Conservation (phyloP, 1,139 yeast species). For the Wickerhamomyces sp. region DNA sequence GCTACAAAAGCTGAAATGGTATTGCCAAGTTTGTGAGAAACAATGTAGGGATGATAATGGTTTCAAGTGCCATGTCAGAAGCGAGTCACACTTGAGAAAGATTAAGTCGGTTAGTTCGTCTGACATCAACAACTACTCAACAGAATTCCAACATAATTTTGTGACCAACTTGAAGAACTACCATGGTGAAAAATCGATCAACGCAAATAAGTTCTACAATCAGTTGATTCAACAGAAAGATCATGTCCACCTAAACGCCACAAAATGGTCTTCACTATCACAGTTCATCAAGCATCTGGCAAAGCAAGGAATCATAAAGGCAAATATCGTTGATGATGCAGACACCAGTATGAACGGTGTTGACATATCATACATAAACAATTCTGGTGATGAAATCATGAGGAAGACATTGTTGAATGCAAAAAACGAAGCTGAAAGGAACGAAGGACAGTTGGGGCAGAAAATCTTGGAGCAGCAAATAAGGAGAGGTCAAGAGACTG, state of each 20-base stretch:
- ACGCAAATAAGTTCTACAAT: conserved; percentile 84
- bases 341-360: conserved; percentile 30
- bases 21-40: conserved; percentile 87
- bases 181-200: conserved; percentile 79
- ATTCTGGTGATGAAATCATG: conserved; percentile 38
- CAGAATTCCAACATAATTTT: conserved; percentile 59
- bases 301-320: conserved; percentile 51
- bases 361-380: conserved; percentile 50
- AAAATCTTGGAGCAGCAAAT: conserved; percentile 50
- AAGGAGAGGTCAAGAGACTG: conserved; percentile 32
- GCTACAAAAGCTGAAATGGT: conserved; percentile 76
- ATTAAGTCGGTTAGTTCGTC: conserved; percentile 40
- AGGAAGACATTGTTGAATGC: conserved; percentile 33
- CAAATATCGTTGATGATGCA: conserved; percentile 41
- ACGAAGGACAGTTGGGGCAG: conserved; percentile 41
- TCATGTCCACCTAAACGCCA: conserved; percentile 88
- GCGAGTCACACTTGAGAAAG: conserved; percentile 68
- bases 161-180: conserved; percentile 52
- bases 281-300: conserved; percentile 66
- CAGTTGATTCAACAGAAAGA: conserved; percentile 76
- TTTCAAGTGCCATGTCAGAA: conserved; percentile 75
- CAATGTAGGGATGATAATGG: conserved; percentile 97
- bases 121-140: conserved; percentile 56
- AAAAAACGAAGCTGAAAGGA: conserved; percentile 32
- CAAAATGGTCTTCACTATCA: conserved; percentile 70